Evolutionary conservation across 1,284 basidiomycete species (phyloP).

Genomic region (Hymenochaete sp.): DNA sequence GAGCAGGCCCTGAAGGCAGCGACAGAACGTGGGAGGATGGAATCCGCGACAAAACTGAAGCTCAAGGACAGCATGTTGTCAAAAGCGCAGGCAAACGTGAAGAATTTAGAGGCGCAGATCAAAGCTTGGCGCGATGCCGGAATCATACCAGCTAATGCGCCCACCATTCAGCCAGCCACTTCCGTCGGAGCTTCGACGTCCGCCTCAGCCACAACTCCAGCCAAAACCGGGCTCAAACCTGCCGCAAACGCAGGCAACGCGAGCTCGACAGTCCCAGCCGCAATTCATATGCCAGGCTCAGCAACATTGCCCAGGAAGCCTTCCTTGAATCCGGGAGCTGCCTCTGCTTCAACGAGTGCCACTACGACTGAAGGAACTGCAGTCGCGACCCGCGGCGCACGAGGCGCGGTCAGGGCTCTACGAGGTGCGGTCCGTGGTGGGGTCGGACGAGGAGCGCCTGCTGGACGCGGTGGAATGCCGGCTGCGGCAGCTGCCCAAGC

Average conservation of each 20-base stretch:
- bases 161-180: constrained; percentile 17
- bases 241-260: constrained; percentile 20
- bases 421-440: constrained; percentile 14
- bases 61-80: constrained; percentile 62
- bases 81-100: constrained; percentile 47
- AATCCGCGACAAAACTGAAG: constrained; percentile 49
- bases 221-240: constrained; percentile 13
- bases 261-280: constrained; percentile 18
- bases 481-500: constrained; percentile 28
- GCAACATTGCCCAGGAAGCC: constrained; percentile 23
- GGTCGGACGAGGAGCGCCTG: constrained; percentile 26
- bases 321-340: constrained; percentile 8
- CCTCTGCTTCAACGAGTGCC: not conserved
- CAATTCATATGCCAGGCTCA: constrained; percentile 13
- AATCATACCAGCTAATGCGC: constrained; percentile 27
- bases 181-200: constrained; percentile 14
- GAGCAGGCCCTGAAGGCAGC: constrained; percentile 51
- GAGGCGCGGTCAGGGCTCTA: constrained; percentile 9
- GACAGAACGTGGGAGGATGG: constrained; percentile 57
- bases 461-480: constrained; percentile 26
- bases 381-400: constrained; percentile 7
- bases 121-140: constrained; percentile 46
- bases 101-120: constrained; percentile 57
- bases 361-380: constrained; percentile 5
- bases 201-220: not conserved